phyloP scores from a whole-genome alignment of 805 yeast genomes.

The Candida morakotiae region DNA sequence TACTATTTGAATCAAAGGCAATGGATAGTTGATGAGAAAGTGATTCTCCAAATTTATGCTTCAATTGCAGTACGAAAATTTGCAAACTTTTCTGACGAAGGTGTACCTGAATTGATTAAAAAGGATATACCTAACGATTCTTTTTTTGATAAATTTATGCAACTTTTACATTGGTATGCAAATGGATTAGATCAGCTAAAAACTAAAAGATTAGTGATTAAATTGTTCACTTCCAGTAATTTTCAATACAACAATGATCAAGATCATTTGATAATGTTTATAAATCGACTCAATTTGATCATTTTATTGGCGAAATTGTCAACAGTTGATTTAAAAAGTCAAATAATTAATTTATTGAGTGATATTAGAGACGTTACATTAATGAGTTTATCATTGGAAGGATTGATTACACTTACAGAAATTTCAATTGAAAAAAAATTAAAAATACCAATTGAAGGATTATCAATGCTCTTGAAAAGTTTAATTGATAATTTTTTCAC shows the following conservation, averaged over 20 bases:
- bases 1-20: slow-evolving; percentile 19
- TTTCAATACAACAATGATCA: slow-evolving; percentile 25
- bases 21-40: slow-evolving; percentile 33
- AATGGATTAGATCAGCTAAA: slow-evolving; percentile 20
- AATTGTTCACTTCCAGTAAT: slow-evolving; percentile 35
- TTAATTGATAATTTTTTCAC: slow-evolving; percentile 10
- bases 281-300: slow-evolving; percentile 35
- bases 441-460: slow-evolving; percentile 17
- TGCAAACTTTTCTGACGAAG: slow-evolving; percentile 34
- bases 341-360: slow-evolving; percentile 20
- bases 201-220: slow-evolving; percentile 28
- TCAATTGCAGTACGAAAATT: slow-evolving; percentile 29
- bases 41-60: slow-evolving; percentile 26
- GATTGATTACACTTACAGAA: slow-evolving; percentile 15
- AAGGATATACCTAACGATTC: slow-evolving; percentile 25
- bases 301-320: slow-evolving; percentile 31
- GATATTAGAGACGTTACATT: slow-evolving; percentile 23
- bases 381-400: slow-evolving; percentile 18
- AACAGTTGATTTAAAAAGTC: slow-evolving; percentile 27
- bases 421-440: slow-evolving; percentile 11
- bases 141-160: slow-evolving; percentile 35
- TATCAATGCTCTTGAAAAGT: slow-evolving; percentile 13
- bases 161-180: slow-evolving; percentile 29
- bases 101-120: slow-evolving; percentile 20
- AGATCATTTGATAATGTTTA: slow-evolving; percentile 26